These are phyloP conservation scores for Coprinopsis sp. DNA, from an alignment of 768 basidiomycete genomes.

Conservation along the genomic window DNA sequence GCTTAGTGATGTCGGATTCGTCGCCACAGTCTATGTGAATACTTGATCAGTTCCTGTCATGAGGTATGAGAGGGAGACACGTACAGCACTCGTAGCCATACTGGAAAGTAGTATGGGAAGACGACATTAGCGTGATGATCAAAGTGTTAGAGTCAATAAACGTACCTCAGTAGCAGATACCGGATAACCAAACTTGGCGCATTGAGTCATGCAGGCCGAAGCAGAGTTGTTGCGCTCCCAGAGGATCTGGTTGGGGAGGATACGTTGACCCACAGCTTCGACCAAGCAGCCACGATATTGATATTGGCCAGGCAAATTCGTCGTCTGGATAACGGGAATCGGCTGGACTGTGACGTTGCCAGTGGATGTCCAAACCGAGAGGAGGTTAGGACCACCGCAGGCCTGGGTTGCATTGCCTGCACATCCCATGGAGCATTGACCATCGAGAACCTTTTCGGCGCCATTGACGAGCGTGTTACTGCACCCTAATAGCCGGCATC, in stretches of 20 bases:
- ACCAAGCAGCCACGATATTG: slow-evolving; percentile 61
- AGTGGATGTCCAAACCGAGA: slow-evolving; percentile 62
- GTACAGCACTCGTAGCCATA: slow-evolving; percentile 71
- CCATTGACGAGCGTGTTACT: slow-evolving; percentile 61
- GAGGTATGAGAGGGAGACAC: slow-evolving; percentile 20
- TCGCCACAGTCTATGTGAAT: slow-evolving; percentile 73
- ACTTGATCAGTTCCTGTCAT: slow-evolving; percentile 1
- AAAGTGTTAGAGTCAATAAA: slow-evolving; percentile 3
- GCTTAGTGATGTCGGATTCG: slow-evolving; percentile 42
- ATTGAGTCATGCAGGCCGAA: slow-evolving; percentile 60
- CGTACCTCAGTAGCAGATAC: slow-evolving; percentile 59
- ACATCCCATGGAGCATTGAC: slow-evolving; percentile 71
- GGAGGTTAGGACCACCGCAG: slow-evolving; percentile 69
- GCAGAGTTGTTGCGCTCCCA: slow-evolving; percentile 61
- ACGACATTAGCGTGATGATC: background rate
- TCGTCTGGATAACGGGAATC: slow-evolving; percentile 52
- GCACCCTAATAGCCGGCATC: slow-evolving; percentile 46
- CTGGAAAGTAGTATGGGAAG: slow-evolving; percentile 20
- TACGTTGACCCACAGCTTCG: slow-evolving; percentile 39
- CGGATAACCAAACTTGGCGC: slow-evolving; percentile 66
- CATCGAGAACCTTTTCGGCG: slow-evolving; percentile 44
- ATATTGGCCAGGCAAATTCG: slow-evolving; percentile 60
- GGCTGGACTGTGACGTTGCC: slow-evolving; percentile 49
- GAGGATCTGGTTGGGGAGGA: slow-evolving; percentile 55
- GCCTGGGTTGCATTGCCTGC: slow-evolving; percentile 60